These are phyloP conservation scores for Rhynchospora breviuscula DNA, from an alignment of 176 grass and related monocot species.

Conservation along the genomic window DNA sequence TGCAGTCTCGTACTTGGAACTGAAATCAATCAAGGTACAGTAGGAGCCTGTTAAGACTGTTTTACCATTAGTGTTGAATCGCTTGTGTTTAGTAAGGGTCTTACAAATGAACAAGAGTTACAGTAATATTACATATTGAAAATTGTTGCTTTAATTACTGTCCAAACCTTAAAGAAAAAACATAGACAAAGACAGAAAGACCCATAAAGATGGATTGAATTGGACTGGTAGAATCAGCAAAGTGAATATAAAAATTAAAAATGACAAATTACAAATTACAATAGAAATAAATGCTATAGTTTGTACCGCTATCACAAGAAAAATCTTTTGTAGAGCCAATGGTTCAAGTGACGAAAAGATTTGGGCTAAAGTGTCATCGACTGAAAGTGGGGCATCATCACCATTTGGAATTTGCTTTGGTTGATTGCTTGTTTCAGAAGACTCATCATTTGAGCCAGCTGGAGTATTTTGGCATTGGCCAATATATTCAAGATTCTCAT, in stretches of 20 bases:
- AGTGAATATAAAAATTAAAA: neutral
- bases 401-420: constrained; percentile 24
- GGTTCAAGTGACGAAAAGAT: constrained; percentile 65
- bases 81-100: neutral
- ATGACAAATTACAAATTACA: neutral
- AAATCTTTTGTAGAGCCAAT: constrained; percentile 45
- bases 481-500: constrained; percentile 44
- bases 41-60: neutral
- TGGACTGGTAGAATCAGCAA: neutral
- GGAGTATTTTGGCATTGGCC: constrained; percentile 36
- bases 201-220: neutral
- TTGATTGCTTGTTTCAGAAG: constrained; percentile 29
- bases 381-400: constrained; percentile 40
- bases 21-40: neutral
- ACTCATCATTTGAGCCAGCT: constrained; percentile 26
- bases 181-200: neutral
- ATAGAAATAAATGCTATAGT: neutral
- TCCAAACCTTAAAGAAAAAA: neutral
- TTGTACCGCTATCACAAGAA: constrained; percentile 75
- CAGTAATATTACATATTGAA: neutral
- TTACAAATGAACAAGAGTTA: neutral
- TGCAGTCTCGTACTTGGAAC: neutral
- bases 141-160: neutral
- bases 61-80: neutral
- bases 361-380: constrained; percentile 52